Conservation (phyloP, 352 stramenopile genomes). For the Proteromonas lacertae region DNA sequence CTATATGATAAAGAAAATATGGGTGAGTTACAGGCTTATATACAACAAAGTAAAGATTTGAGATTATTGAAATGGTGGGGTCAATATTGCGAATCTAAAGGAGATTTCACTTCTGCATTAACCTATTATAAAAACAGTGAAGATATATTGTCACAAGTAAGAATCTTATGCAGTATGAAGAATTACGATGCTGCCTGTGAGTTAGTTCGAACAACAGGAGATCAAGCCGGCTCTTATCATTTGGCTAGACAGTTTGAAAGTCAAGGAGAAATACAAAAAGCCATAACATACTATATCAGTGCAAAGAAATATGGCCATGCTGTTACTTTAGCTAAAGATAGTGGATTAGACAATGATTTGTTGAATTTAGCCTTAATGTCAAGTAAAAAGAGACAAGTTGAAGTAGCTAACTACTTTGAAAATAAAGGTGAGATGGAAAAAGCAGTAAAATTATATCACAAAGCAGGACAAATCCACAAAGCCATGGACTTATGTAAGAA, state of each 20-base stretch:
- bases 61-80: constrained; percentile 59
- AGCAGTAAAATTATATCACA: constrained; percentile 60
- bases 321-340: constrained; percentile 47
- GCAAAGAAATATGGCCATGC: constrained; percentile 59
- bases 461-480: constrained; percentile 42
- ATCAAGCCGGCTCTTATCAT: constrained; percentile 33
- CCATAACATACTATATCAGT: constrained; percentile 50
- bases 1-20: constrained; percentile 42
- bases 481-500: constrained; percentile 45
- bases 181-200: constrained; percentile 35
- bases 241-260: constrained; percentile 41
- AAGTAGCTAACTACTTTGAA: constrained; percentile 59
- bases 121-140: constrained; percentile 42
- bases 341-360: constrained; percentile 46
- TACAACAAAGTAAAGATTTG: constrained; percentile 34
- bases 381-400: constrained; percentile 34
- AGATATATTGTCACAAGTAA: constrained; percentile 46
- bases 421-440: constrained; percentile 54
- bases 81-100: constrained; percentile 51
- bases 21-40: constrained; percentile 51
- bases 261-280: constrained; percentile 29
- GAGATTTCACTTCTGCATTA: constrained; percentile 36
- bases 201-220: constrained; percentile 27
- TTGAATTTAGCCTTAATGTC: constrained; percentile 56
- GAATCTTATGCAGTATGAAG: constrained; percentile 42